A percentile compares a stretch with the other conserved stretches of the same genome.
phyloP scores from a whole-genome alignment of 345 rosid species.

The Lagerstroemia speciosa region DNA sequence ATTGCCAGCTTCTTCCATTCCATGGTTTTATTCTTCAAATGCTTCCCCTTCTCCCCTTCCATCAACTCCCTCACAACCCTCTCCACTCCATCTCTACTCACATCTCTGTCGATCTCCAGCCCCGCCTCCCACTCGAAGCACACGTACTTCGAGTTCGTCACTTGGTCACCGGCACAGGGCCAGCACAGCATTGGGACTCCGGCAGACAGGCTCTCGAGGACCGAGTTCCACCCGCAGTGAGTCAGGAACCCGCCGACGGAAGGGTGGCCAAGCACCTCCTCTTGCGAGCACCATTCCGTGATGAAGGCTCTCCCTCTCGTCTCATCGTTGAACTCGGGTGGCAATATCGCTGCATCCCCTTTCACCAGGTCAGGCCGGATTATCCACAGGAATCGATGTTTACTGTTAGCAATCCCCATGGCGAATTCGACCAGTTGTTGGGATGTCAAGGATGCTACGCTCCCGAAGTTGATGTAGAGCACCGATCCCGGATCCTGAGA shows the following conservation, averaged over 20 bases:
- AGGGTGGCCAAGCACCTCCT: conserved; percentile 39
- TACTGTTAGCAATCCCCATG: conserved; percentile 47
- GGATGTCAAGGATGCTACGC: conserved; percentile 31
- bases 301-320: conserved; percentile 28
- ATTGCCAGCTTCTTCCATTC: conserved; percentile 32
- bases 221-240: conserved; percentile 54
- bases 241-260: conserved; percentile 43
- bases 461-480: conserved; percentile 48
- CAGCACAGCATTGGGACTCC: conserved; percentile 58
- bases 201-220: conserved; percentile 26
- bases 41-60: conserved; percentile 32
- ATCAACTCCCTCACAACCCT: conserved; percentile 33
- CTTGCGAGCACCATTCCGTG: conserved; percentile 45
- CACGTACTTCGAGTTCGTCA: conserved; percentile 31
- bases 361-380: conserved; percentile 43
- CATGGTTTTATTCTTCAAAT: conserved; percentile 31
- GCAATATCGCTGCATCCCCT: conserved; percentile 26
- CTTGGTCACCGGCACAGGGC: conserved; percentile 51
- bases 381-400: conserved; percentile 40
- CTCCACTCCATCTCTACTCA: conserved; percentile 37
- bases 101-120: conserved; percentile 36
- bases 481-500: conserved; percentile 34
- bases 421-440: conserved; percentile 43
- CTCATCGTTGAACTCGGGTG: conserved; percentile 26
- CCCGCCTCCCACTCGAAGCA: conserved; percentile 44